Base-by-base conservation (phyloP, 495 filamentous ascomycete genomes). In the Massariosphaeria phaeospora region DNA sequence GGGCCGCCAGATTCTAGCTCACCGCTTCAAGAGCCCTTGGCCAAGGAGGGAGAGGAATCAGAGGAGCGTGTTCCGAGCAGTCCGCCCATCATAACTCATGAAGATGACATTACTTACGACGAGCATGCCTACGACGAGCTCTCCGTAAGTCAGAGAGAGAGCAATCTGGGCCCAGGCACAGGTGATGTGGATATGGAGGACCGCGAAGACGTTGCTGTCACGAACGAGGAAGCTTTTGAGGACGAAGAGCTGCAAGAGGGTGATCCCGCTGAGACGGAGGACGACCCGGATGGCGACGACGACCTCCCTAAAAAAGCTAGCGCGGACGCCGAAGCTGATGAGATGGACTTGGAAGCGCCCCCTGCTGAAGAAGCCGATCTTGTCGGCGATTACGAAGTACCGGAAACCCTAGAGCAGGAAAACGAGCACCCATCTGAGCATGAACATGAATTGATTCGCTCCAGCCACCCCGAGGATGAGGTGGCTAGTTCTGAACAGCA, bases 51-150 rank as follows among this genome's bases (percentile, higher is more conserved):
- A 11, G 44, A 56, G 18, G 17, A 45, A 12, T 31, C n/a, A 21
- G 45, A 47, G 24, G 59, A 52, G n/a, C 34, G 51, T 12, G 55
- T 63, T n/a, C 61, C 61, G 0, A 64, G 61, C 42, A 64, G 61
- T 38, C 61, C 61, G 12, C 61, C 61, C 4, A 20, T 42, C 6
- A 25, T 61, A 1, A 1, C 25, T 36, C 46, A 48, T 10, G 42
- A 49, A n/a, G 46, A 44, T 12, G 51, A 55, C 1, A 31, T 55
- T 11, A 23, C 10, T 13, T 48, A 46, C 30, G 56, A 48, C 17
- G 55, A 59, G 21, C 36, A 52, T 23, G 7, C 6, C 2, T 53
- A 52, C 26, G 56, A 53, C n/a, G 59, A 62, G 15, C 40, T 48
- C 48, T 52, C 52, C 20, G 46, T 24, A 10, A 31, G 26, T 21